Base-by-base conservation (phyloP, 257 asterid species). In the Eustoma russellianum region DNA sequence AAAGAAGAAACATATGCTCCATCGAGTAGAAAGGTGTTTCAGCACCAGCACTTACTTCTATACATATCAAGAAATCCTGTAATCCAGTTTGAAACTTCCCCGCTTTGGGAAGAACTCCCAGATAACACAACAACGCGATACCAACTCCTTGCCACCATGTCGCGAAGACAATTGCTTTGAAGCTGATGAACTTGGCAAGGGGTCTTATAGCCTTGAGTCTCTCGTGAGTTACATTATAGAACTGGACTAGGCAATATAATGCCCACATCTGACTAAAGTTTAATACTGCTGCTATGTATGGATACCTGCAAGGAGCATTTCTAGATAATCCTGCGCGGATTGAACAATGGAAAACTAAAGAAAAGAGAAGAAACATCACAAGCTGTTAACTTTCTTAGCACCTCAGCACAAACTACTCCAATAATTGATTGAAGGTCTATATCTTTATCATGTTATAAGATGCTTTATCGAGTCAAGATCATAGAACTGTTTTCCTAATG, bases 111-210 rank as follows among this genome's bases (percentile, higher is more conserved):
- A 92, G 75, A 53, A 79, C 66, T 15, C 68, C 70, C 12, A 76
- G 77, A 48, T 64, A 66, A 60, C 95, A 82, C 57, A 85, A 56
- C 65, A 92, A 70, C 13, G 77, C 95, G 10, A 92, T 92, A 41
- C 94, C 97, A 0, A 87, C 88, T n/a, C 94, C 98, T 76, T 92
- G 98, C 98, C 98, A 92, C 98, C 98, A 92, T 9, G 98, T 92
- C 7, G 97, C 98, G 16, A 92, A 92, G 13, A 92, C 97, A 61
- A 87, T 92, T 33, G 95, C 95, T 75, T 92, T 87, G 66, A 92
- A 92, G 85, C 97, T 92, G 57, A 92, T 83, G 70, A 92, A 92
- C 71, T 92, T 91, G 0, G 94, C 96, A 19, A 87, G 94, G n/a
- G 97, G 98, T 74, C 71, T 85, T 74, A 91, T 91, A 3, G 88